These are phyloP conservation scores for Helianthus annuus DNA, from an alignment of 129 eudicot genomes.

Conservation along the genomic window DNA sequence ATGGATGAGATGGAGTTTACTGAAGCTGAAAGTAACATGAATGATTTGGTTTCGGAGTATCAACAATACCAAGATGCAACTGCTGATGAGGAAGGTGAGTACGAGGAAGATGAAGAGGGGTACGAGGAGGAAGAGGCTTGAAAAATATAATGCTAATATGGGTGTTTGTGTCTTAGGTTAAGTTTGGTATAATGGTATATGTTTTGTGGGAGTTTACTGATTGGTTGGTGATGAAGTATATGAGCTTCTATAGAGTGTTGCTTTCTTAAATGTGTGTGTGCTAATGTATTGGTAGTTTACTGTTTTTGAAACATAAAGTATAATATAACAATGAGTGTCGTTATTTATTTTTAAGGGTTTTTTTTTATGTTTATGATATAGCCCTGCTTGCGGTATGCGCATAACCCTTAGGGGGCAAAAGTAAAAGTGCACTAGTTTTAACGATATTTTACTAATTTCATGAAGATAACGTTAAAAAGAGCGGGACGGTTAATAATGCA, in stretches of 20 bases:
- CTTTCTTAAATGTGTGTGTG: conserved; percentile 27
- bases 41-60: conserved; percentile 76
- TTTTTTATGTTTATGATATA: too few species aligned
- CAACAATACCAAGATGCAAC: conserved; percentile 88
- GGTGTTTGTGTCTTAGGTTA: conserved; percentile 21
- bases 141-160: neutral
- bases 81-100: conserved; percentile 74
- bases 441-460: too few species aligned
- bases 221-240: conserved; percentile 5
- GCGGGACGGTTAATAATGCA: too few species aligned
- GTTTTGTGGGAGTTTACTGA: conserved; percentile 19
- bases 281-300: conserved; percentile 11
- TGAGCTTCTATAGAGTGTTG: conserved; percentile 16
- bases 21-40: conserved; percentile 76
- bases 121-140: conserved; percentile 44
- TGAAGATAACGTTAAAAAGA: too few species aligned
- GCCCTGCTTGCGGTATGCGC: too few species aligned
- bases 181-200: conserved; percentile 23
- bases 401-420: too few species aligned
- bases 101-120: conserved; percentile 61
- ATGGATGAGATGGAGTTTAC: conserved; percentile 84
- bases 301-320: conserved; percentile 11
- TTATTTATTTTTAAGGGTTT: too few species aligned
- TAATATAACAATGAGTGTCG: neutral
- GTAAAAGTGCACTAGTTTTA: too few species aligned